Evolutionary conservation across 2,329 filamentous ascomycete species (phyloP).

Genomic region (Trichoderma citrinoviride): DNA sequence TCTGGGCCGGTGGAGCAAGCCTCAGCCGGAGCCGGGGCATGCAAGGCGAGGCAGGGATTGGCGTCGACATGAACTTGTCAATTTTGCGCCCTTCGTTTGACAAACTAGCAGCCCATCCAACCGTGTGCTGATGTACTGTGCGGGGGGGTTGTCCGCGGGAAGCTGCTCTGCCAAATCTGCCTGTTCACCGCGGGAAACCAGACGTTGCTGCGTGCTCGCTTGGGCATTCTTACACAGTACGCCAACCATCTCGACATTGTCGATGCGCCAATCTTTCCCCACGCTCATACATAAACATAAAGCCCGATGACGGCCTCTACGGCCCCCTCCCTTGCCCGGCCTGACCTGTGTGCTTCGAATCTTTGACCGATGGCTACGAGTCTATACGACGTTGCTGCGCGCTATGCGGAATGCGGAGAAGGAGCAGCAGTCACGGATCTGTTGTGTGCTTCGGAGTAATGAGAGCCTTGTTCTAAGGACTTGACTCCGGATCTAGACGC

Average conservation of each 20-base stretch:
- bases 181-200: not conserved
- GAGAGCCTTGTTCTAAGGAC: not conserved
- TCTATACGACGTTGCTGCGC: not conserved
- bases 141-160: not conserved
- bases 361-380: not conserved
- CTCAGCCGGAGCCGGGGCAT: slow-evolving; percentile 21
- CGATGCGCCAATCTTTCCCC: slow-evolving; percentile 12
- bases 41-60: slow-evolving; percentile 19
- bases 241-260: not conserved
- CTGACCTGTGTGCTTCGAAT: not conserved
- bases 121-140: slow-evolving; percentile 5
- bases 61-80: slow-evolving; percentile 31
- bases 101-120: slow-evolving; percentile 21
- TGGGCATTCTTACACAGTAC: slow-evolving; percentile 4
- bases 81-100: slow-evolving; percentile 42
- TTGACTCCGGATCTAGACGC: not conserved
- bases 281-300: not conserved
- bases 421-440: slow-evolving; percentile 2
- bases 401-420: slow-evolving; percentile 8
- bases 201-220: not conserved
- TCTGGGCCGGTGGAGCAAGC: slow-evolving; percentile 17
- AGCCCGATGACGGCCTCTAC: slow-evolving; percentile 16
- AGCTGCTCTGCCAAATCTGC: not conserved
- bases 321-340: not conserved
- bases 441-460: not conserved